These are phyloP conservation scores for Erigeron canadensis DNA, from an alignment of 129 eudicot genomes.

Conservation along the genomic window DNA sequence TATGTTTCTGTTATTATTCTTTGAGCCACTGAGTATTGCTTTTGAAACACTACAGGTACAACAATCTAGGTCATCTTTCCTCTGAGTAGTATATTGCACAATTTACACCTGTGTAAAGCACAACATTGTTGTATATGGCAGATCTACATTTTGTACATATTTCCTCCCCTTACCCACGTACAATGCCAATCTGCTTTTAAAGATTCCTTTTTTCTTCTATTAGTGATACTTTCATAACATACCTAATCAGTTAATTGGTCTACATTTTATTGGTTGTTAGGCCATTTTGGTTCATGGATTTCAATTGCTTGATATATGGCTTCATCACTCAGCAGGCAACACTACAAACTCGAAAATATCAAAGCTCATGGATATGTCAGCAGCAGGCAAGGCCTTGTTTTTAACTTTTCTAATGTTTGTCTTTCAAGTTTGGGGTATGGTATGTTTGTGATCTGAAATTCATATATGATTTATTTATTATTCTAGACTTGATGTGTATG, in stretches of 20 bases:
- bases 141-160: no score
- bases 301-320: conserved; percentile 80
- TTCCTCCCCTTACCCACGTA: no score
- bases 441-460: not conserved
- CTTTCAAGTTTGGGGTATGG: not conserved
- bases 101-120: no score
- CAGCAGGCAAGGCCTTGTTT: conserved; percentile 48
- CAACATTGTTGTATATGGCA: no score
- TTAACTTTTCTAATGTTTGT: not conserved
- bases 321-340: conserved; percentile 66
- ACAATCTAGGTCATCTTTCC: conserved; percentile 1
- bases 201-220: not conserved
- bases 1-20: conserved; percentile 64
- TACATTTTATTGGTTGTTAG: conserved; percentile 34
- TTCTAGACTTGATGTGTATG: conserved; percentile 11
- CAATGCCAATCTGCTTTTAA: conserved; percentile 17
- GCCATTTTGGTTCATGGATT: conserved; percentile 90
- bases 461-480: not conserved
- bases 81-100: no score
- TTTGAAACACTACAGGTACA: conserved; percentile 84
- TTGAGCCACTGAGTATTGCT: conserved; percentile 87
- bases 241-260: conserved; percentile 16
- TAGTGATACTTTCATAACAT: not conserved
- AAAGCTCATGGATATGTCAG: conserved; percentile 64
- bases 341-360: conserved; percentile 49